Conservation (phyloP, 208 protist genomes). For the Trypanosoma congolense region DNA sequence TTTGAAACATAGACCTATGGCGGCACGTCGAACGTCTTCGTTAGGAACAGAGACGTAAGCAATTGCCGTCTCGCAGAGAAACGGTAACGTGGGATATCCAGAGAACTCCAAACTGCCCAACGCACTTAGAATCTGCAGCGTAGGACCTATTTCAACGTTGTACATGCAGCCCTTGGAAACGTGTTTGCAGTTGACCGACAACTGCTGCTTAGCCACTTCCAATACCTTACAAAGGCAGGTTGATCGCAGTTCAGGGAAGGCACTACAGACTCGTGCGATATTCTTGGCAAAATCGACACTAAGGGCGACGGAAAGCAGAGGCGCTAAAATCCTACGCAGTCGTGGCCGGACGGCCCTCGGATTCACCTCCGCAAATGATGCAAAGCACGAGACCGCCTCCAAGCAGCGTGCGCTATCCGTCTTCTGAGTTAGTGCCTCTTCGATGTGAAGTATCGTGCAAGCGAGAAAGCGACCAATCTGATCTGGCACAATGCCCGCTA, state of each 20-base stretch:
- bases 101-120: conserved; percentile 78
- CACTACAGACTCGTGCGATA: conserved; percentile 78
- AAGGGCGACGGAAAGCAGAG: conserved; percentile 65
- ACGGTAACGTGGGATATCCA: conserved; percentile 83
- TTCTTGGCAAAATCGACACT: conserved; percentile 73
- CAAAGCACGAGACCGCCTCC: conserved; percentile 83
- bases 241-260: conserved; percentile 86
- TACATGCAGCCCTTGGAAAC: conserved; percentile 3
- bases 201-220: conserved; percentile 66
- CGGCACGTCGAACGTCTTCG: conserved; percentile 80
- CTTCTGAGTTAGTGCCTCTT: conserved; percentile 46
- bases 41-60: conserved; percentile 73
- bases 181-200: conserved; percentile 24
- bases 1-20: conserved; percentile 87
- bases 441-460: conserved; percentile 77
- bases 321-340: conserved; percentile 64
- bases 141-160: conserved; percentile 29
- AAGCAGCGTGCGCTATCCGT: conserved; percentile 55
- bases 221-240: conserved; percentile 86
- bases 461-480: conserved; percentile 60
- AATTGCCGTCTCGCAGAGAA: conserved; percentile 77
- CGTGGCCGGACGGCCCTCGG: conserved; percentile 75
- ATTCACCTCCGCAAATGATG: conserved; percentile 58
- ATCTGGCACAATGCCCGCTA: conserved; percentile 62
- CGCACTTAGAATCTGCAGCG: conserved; percentile 59